phyloP scores from a whole-genome alignment of 1,284 basidiomycete genomes.

The Cryptococcus neoformans region DNA sequence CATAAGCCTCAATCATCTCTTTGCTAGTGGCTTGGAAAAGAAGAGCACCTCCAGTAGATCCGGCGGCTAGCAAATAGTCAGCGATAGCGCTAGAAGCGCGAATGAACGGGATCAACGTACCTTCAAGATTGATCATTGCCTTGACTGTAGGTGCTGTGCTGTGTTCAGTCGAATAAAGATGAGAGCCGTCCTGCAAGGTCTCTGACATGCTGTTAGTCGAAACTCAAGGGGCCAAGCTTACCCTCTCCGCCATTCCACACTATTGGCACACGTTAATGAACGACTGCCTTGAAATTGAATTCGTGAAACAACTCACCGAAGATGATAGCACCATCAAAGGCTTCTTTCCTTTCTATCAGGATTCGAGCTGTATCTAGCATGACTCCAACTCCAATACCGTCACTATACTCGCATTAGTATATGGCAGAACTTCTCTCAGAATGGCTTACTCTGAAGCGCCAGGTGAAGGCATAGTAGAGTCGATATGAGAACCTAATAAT shows the following conservation, averaged over 20 bases:
- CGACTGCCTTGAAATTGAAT: neutral
- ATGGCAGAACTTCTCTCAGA: neutral
- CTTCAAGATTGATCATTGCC: conserved; percentile 86
- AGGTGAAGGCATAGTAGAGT: conserved; percentile 61
- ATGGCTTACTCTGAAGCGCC: conserved; percentile 69
- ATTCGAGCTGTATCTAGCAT: conserved; percentile 89
- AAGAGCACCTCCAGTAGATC: conserved; percentile 80
- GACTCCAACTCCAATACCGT: conserved; percentile 80
- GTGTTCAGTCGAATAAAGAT: conserved; percentile 87
- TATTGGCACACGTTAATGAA: conserved; percentile 33
- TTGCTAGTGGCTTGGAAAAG: conserved; percentile 95
- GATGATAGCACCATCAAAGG: conserved; percentile 75
- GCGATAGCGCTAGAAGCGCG: conserved; percentile 1
- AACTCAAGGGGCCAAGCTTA: conserved; percentile 8
- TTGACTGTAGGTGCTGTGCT: conserved; percentile 69
- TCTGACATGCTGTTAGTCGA: conserved; percentile 18
- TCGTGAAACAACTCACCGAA: conserved; percentile 62
- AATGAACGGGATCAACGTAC: conserved; percentile 50
- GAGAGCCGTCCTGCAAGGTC: conserved; percentile 87
- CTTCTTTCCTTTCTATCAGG: conserved; percentile 65
- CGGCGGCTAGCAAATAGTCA: conserved; percentile 60
- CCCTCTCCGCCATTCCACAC: conserved; percentile 93
- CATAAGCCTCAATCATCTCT: conserved; percentile 91
- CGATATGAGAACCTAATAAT: conserved; percentile 86
- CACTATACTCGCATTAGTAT: conserved; percentile 44